Conservation (phyloP, 2,329 filamentous ascomycete species). For the Paecilomyces dactylethromorphus region DNA sequence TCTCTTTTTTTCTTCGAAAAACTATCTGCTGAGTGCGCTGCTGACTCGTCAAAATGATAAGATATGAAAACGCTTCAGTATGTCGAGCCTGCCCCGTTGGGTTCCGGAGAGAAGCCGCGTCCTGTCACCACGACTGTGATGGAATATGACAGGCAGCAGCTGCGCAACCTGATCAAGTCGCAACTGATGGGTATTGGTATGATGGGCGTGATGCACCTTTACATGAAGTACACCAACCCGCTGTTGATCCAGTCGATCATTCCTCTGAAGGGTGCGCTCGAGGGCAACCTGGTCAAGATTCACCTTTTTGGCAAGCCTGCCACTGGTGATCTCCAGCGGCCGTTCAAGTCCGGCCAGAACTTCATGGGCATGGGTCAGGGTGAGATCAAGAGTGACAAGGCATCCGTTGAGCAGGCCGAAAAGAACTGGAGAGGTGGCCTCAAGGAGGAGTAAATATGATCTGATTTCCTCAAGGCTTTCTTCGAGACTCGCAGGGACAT, state of each 20-base stretch:
- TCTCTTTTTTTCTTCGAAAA: background rate
- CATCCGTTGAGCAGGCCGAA: slow-evolving; percentile 53
- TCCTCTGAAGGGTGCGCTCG: slow-evolving; percentile 89
- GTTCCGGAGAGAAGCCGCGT: slow-evolving; percentile 88
- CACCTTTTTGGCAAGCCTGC: slow-evolving; percentile 84
- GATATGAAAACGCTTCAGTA: slow-evolving; percentile 98
- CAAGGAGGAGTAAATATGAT: slow-evolving; percentile 40
- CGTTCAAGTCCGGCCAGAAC: slow-evolving; percentile 81
- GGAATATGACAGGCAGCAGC: slow-evolving; percentile 85
- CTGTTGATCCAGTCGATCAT: slow-evolving; percentile 98
- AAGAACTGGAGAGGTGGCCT: slow-evolving; percentile 44
- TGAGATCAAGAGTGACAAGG: slow-evolving; percentile 84
- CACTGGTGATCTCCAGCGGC: slow-evolving; percentile 83
- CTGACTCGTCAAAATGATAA: slow-evolving; percentile 29
- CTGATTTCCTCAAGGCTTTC: background rate
- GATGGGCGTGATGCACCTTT: slow-evolving; percentile 98
- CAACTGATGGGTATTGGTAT: slow-evolving; percentile 95
- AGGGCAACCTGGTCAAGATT: slow-evolving; percentile 94
- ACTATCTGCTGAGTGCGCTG: background rate
- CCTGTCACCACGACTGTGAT: slow-evolving; percentile 94
- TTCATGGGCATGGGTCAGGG: slow-evolving; percentile 68
- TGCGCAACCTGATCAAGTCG: slow-evolving; percentile 76
- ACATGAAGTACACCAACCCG: slow-evolving; percentile 99
- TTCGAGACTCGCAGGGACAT: background rate
- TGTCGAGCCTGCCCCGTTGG: slow-evolving; percentile 90